phyloP scores from a whole-genome alignment of 2,329 filamentous ascomycete genomes.

The Talaromyces piceae region DNA sequence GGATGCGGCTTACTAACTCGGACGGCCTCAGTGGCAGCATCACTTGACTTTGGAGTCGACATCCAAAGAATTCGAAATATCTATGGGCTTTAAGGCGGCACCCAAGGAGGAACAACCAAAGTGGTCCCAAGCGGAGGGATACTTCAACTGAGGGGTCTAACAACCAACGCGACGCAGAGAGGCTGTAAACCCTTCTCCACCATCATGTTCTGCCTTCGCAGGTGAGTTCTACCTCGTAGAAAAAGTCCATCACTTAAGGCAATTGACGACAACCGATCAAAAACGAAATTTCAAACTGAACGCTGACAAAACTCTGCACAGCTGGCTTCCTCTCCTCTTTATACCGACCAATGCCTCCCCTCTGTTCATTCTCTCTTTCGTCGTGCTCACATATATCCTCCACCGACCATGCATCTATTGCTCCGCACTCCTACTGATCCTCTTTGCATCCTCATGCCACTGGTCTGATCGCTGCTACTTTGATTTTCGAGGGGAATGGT shows the following conservation, averaged over 20 bases:
- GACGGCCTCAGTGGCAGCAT: background rate
- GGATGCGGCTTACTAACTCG: background rate
- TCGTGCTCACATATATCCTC: conserved; percentile 90
- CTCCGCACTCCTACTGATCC: conserved; percentile 87
- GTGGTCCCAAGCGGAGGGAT: no score
- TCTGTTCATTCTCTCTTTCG: conserved; percentile 78
- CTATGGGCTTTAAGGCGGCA: no score
- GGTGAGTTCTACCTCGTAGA: conserved; percentile 37
- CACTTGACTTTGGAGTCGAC: no score
- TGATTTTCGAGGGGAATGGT: conserved; percentile 89
- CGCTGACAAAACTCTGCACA: conserved; percentile 25
- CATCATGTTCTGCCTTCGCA: conserved; percentile 60
- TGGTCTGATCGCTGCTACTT: conserved; percentile 89
- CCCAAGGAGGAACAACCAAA: no score
- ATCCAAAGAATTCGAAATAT: no score
- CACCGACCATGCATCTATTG: conserved; percentile 97
- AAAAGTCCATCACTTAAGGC: background rate
- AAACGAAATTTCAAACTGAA: no score
- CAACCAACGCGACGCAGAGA: background rate
- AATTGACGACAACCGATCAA: no score
- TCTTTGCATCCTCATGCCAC: conserved; percentile 85
- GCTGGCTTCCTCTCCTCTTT: conserved; percentile 81
- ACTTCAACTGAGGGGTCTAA: background rate
- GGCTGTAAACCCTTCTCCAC: background rate
- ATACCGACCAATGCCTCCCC: conserved; percentile 81